phyloP scores from a whole-genome alignment of 108 stramenopile genomes.

The Schizochytrium sp. region DNA sequence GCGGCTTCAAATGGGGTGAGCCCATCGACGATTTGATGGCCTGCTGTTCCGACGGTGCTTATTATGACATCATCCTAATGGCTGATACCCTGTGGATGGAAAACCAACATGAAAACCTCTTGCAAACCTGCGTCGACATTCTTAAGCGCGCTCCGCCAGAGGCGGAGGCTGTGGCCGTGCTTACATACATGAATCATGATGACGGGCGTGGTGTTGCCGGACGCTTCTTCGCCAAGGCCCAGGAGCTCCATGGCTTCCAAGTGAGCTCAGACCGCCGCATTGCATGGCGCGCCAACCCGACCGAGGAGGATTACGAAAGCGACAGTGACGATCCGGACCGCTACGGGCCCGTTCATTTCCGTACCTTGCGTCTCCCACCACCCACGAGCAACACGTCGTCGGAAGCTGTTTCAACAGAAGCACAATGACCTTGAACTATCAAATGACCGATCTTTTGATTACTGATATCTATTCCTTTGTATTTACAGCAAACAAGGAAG shows the following conservation, averaged over 20 bases:
- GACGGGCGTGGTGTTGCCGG: not conserved
- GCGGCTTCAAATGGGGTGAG: slow-evolving; percentile 14
- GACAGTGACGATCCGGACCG: slow-evolving; percentile 8
- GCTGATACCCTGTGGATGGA: slow-evolving; percentile 7
- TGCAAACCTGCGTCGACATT: not conserved
- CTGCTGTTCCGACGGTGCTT: not conserved
- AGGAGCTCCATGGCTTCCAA: not conserved
- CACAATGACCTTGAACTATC: not conserved
- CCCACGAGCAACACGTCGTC: not conserved
- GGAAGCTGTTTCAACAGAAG: not conserved
- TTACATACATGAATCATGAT: slow-evolving; percentile 12
- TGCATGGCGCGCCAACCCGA: not conserved
- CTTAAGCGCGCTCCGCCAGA: not conserved
- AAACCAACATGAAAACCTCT: not conserved
- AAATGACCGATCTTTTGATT: not conserved
- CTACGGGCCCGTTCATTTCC: not conserved
- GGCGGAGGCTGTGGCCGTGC: not conserved
- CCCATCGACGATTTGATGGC: not conserved
- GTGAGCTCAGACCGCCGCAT: not conserved
- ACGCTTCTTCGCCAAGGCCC: not conserved
- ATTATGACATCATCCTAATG: not conserved
- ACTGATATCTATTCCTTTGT: no score
- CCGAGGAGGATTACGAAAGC: not conserved
- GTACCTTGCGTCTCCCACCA: not conserved
- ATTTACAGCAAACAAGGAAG: no score